Evolutionary conservation across 2,329 filamentous ascomycete genomes (phyloP), one percentile per base, ranked within the genome.

Genomic region (Colletotrichum camelliae): DNA sequence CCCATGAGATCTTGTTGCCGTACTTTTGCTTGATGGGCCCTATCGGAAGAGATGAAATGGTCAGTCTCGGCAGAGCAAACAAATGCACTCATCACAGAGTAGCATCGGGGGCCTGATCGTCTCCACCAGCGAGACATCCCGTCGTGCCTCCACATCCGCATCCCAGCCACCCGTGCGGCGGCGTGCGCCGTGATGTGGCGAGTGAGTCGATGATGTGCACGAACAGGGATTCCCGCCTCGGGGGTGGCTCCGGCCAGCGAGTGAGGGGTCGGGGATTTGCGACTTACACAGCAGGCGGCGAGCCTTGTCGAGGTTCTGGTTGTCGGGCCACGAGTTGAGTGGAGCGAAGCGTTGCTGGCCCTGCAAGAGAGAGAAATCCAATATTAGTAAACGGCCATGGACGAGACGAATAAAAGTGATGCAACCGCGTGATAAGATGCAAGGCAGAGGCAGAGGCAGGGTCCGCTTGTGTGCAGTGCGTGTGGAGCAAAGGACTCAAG

Each of bases 241-340:
- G 55, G 21, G 55, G 55, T 58, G 55, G 55, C 21, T 58, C 24
- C 60, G 15, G 33, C 60, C 60, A 39, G 15, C 29, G 18, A n/a
- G 15, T 61, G 18, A 31, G 31, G 10, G 1, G 12, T 5, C 31
- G 29, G n/a, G 60, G 60, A 64, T 16, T 24, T 64, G n/a, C n/a
- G 16, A 61, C 75, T 71, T 75, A 77, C 76, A 77, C 57, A 96
- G 87, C 72, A 96, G 90, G 78, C 94, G 93, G 72, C 94, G 94
- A 37, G 94, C 94, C 90, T 96, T 96, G 90, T 96, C 94, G 70
- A 96, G 90, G 80, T 88, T 92, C 81, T 92, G 93, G 79, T 96
- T 96, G 86, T 96, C 94, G 57, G 94, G 94, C 94, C 94, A 96
- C 87, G 92, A 92, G 90, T 95, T 95, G 82, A 96, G 91, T 7